Evolutionary conservation across 2,329 filamentous ascomycete genomes (phyloP), one percentile per base, ranked within the genome.

Genomic region (Paecilomyces variotii): DNA sequence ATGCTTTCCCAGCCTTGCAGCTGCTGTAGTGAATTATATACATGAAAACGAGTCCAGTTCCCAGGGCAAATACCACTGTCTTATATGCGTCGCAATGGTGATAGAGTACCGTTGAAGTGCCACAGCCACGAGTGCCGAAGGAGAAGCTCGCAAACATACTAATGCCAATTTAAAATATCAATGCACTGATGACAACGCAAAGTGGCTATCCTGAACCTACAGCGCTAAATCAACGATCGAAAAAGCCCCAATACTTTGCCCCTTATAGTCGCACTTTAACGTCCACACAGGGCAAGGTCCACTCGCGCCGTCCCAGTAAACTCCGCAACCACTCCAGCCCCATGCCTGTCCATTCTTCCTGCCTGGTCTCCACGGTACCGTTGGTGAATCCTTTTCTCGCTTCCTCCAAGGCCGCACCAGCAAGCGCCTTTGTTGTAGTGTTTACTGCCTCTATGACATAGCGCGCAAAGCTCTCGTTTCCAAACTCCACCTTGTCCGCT

Each of bases 271-370:
- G 81, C 56, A 97, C 85, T 67, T 92, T 87, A 30, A 97, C 84
- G 74, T 96, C 91, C 74, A 99, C 82, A 73, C 92, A 97, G 59
- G 93, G 91, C 63, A 99, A 84, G 66, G 89, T 84, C 90, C 93
- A 96, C 73, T 97, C 92, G 67, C 89, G 85, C 74, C 85, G 85
- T 3, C 91, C 92, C 55, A 96, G 74, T 55, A 96, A 74, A 68
- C 86, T 91, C 65, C 91, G 83, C 60, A 96, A 75, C 91, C 92
- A 96, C 74, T 95, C 91, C 58, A 93, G 80, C 0, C 90, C 90
- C 54, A 92, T 79, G 0, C 90, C 87, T 0, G 89, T 88, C 85
- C 88, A 88, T 73, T 88, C 87, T 5, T 81, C 78, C 59, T 77
- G 80, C 58, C 78, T 78, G 54, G 76, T 35, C 3, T 61, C 53